A percentile compares a stretch with the other conserved stretches of the same genome.
phyloP scores from a whole-genome alignment of 345 rosid species.

The Acer campestre region DNA sequence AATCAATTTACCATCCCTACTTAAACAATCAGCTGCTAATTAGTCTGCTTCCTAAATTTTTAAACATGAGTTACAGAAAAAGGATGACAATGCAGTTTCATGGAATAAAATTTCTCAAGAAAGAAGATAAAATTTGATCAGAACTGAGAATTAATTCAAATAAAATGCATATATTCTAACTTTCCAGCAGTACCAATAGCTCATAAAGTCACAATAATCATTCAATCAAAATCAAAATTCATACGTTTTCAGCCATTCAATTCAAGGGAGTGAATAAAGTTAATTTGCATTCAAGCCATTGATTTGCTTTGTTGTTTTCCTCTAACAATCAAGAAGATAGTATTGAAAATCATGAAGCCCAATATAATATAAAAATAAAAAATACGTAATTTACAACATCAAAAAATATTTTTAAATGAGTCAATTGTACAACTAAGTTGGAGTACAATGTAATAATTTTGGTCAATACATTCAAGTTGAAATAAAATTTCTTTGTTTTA shows the following conservation, averaged over 20 bases:
- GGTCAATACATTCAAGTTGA: no score
- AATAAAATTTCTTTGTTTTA: no score
- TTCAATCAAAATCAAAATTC: constrained; percentile 8
- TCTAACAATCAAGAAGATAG: background rate
- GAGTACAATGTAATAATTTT: no score
- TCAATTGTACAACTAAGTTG: no score
- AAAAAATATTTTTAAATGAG: no score
- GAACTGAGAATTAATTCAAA: constrained; percentile 7
- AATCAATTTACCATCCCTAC: background rate
- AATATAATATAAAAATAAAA: no score
- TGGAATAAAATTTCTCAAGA: background rate
- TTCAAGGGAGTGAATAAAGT: background rate
- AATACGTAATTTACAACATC: no score
- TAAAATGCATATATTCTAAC: constrained; percentile 23
- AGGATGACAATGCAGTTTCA: background rate
- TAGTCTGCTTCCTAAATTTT: background rate
- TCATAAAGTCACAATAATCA: background rate
- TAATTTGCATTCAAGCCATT: background rate
- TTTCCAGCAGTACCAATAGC: constrained; percentile 16
- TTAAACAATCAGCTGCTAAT: background rate
- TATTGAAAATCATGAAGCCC: no score
- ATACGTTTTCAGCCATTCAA: background rate
- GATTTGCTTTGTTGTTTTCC: constrained; percentile 38
- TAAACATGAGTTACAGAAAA: background rate
- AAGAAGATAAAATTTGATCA: constrained; percentile 4